Base-by-base conservation (phyloP, 192 early-diverging fungal genomes). In the Coemansia sp. region DNA sequence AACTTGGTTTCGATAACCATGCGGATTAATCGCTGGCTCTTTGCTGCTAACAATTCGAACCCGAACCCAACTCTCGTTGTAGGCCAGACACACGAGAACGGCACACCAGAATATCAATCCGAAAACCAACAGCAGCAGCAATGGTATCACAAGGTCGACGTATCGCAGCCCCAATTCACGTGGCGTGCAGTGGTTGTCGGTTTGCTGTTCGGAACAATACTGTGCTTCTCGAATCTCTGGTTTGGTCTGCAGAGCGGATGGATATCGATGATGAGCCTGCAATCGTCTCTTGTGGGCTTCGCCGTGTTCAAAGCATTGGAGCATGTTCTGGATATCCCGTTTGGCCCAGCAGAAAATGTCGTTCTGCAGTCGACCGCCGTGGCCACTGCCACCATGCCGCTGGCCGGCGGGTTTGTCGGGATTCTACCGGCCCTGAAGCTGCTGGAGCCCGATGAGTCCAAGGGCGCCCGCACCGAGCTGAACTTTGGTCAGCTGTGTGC, bases 161-260 rank as follows among this genome's bases (percentile, higher is more conserved):
- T 48, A 5, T 57, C 72, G 10, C 68, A 76, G 64, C 55, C 74
- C 57, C 79, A 82, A 42, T 82, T 82, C 51, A 82, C 79, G 0
- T 76, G 73, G 75, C 79, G 79, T 5, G 79, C 79, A n/a, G 60
- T 90, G 0, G 36, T 80, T 16, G 88, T 86, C 17, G 90, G 90
- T 4, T 76, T 92, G 29, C 30, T 77, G 17, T 88, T 92, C 54
- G 90, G 90, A n/a, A 79, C 85, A 8, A 59, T 92, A 12, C 63
- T 92, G 48, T 89, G 89, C 40, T 93, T 93, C 58, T 93, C 93
- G 38, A 95, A 95, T 75, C 87, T 93, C 80, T 95, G 93, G 74
- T 91, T 94, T 68, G 93, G 93, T 1, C 78, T 95, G 31, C 94
- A 91, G 66, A 90, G 88, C 45, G 89, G 89, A 0, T 93, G 90